Evolutionary conservation across 2,329 filamentous ascomycete genomes (phyloP).

Genomic region (Hymenoscyphus occultus): DNA sequence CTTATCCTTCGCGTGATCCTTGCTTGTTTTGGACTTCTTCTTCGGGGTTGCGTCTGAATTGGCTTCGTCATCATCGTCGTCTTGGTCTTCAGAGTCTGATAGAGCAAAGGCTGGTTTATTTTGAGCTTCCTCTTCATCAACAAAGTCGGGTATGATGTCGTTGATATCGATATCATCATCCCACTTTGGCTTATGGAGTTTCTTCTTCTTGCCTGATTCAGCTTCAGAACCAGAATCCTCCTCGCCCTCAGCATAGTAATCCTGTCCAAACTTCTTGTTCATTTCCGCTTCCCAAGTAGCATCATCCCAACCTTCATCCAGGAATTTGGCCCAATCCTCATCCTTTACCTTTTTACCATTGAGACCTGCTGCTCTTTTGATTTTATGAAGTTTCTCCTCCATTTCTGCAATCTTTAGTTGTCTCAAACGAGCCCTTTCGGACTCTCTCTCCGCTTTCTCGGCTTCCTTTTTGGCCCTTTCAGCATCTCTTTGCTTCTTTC

Average conservation of each 20-base stretch:
- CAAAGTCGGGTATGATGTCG: conserved; percentile 83
- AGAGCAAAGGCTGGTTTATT: conserved; percentile 53
- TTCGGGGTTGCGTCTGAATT: conserved; percentile 5
- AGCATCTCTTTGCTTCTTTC: conserved; percentile 75
- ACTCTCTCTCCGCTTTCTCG: conserved; percentile 70
- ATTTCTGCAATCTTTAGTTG: conserved; percentile 90
- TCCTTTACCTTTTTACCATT: conserved; percentile 64
- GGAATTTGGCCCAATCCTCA: conserved; percentile 78
- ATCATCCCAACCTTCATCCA: conserved; percentile 87
- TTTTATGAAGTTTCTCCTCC: conserved; percentile 79
- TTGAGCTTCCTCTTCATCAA: conserved; percentile 53
- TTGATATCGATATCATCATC: conserved; percentile 98
- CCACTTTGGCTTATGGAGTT: conserved; percentile 81
- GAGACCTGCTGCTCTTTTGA: conserved; percentile 84
- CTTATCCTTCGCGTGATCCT: conserved; percentile 58
- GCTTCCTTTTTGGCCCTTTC: conserved; percentile 76
- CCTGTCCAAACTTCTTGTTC: conserved; percentile 80
- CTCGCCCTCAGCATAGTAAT: conserved; percentile 77
- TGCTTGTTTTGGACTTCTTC: conserved; percentile 59
- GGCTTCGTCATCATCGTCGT: conserved; percentile 37
- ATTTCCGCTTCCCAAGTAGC: conserved; percentile 89
- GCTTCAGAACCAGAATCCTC: conserved; percentile 61
- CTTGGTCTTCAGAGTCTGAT: conserved; percentile 50
- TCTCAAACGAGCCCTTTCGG: conserved; percentile 78
- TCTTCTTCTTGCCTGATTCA: conserved; percentile 50